phyloP scores from a whole-genome alignment of 768 basidiomycete genomes.

The Panellus pusillus region DNA sequence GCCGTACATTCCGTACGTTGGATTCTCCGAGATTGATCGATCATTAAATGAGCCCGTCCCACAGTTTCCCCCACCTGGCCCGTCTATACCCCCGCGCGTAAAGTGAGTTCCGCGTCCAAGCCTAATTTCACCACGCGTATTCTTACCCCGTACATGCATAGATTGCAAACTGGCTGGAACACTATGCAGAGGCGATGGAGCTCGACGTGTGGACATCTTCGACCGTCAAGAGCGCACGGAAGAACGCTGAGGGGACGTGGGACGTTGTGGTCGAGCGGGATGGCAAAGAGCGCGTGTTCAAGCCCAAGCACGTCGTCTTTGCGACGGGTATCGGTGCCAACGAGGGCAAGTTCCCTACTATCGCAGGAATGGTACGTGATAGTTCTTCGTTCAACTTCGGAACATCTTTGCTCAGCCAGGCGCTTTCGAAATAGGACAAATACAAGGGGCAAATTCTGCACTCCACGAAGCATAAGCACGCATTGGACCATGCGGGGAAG shows the following conservation, averaged over 20 bases:
- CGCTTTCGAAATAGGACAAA: conserved; percentile 29
- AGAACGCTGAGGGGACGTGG: conserved; percentile 44
- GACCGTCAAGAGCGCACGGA: conserved; percentile 36
- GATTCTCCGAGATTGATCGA: background rate
- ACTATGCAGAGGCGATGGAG: conserved; percentile 58
- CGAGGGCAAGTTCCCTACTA: conserved; percentile 42
- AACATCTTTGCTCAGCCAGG: no score
- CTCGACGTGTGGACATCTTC: conserved; percentile 64
- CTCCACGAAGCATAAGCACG: conserved; percentile 48
- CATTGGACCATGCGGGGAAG: conserved; percentile 52
- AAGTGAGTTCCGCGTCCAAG: conserved; percentile 30
- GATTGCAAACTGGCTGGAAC: conserved; percentile 70
- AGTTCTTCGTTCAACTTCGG: no score
- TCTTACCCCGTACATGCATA: conserved; percentile 19
- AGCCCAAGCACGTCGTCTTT: conserved; percentile 54
- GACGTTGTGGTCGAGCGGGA: conserved; percentile 39
- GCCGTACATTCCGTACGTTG: conserved; percentile 51
- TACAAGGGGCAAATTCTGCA: conserved; percentile 56
- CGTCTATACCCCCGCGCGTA: conserved; percentile 48
- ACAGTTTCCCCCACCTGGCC: conserved; percentile 65
- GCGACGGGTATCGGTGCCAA: conserved; percentile 56
- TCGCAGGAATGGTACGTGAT: conserved; percentile 40
- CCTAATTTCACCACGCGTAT: background rate
- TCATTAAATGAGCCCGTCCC: background rate
- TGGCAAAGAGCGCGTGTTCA: conserved; percentile 36